A percentile compares a stretch with the other conserved stretches of the same genome.
Conservation (phyloP, 805 yeast genomes). For the Spathaspora passalidarum region DNA sequence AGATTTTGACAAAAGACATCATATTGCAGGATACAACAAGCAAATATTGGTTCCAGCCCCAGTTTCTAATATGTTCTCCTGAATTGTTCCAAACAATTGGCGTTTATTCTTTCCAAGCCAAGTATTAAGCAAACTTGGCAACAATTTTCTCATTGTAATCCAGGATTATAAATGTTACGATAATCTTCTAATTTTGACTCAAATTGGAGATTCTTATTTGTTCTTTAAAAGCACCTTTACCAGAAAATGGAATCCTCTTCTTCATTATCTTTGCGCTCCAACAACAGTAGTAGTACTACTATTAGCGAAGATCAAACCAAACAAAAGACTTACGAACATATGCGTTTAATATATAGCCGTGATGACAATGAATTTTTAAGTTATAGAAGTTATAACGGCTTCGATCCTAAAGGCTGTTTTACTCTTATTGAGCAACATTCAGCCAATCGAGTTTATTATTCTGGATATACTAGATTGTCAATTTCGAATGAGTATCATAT, state of each 20-base stretch:
- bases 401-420: background rate
- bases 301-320: conserved; percentile 2
- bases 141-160: background rate
- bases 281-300: conserved; percentile 4
- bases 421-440: background rate
- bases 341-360: conserved; percentile 26
- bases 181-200: background rate
- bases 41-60: background rate
- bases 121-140: background rate
- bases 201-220: background rate
- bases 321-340: conserved; percentile 19
- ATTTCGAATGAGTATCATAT: conserved; percentile 8
- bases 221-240: background rate
- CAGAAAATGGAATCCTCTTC: conserved; percentile 5
- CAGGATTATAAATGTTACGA: background rate
- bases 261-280: conserved; percentile 6
- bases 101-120: background rate
- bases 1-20: background rate
- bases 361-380: conserved; percentile 14
- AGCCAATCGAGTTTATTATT: conserved; percentile 1
- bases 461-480: background rate
- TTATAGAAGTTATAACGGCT: conserved; percentile 7
- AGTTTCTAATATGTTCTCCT: background rate
- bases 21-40: background rate
- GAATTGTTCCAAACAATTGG: background rate